These are phyloP conservation scores for Xylaria sp. DNA, from an alignment of 2,329 filamentous ascomycete genomes.

Conservation along the genomic window DNA sequence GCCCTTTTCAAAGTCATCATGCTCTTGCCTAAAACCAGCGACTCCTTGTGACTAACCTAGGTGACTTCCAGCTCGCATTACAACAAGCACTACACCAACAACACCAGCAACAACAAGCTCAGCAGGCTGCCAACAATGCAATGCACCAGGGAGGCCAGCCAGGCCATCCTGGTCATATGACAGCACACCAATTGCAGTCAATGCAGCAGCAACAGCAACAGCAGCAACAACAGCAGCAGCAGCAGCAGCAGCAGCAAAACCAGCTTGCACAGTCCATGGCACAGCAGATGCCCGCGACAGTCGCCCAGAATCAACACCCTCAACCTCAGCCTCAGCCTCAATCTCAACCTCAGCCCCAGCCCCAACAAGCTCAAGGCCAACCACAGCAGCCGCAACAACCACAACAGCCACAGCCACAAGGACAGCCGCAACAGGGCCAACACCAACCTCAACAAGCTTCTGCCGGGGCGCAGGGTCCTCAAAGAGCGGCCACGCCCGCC, in stretches of 20 bases:
- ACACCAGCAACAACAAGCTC: constrained; percentile 52
- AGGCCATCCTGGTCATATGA: constrained; percentile 53
- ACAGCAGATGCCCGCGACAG: constrained; percentile 51
- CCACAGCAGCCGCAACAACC: constrained; percentile 34
- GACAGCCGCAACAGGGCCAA: constrained; percentile 40
- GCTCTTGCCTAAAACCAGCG: background rate
- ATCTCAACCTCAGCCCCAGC: constrained; percentile 37
- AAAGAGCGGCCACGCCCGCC: constrained; percentile 38
- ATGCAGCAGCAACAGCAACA: constrained; percentile 47
- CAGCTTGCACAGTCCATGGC: constrained; percentile 51
- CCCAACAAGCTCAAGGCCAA: constrained; percentile 43
- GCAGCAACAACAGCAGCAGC: constrained; percentile 47
- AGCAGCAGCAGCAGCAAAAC: constrained; percentile 41
- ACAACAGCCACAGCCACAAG: constrained; percentile 31
- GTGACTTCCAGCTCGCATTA: constrained; percentile 46
- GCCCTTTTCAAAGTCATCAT: background rate
- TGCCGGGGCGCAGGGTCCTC: constrained; percentile 42
- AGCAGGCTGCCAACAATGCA: constrained; percentile 56
- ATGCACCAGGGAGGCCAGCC: constrained; percentile 54
- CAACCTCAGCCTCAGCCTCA: constrained; percentile 49
- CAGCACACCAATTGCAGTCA: constrained; percentile 56
- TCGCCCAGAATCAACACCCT: constrained; percentile 54
- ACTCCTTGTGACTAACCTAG: constrained; percentile 16
- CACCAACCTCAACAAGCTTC: constrained; percentile 39
- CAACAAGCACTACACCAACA: constrained; percentile 33